Evolutionary conservation across 2,329 filamentous ascomycete genomes (phyloP).

Genomic region (Stemphylium vesicarium): DNA sequence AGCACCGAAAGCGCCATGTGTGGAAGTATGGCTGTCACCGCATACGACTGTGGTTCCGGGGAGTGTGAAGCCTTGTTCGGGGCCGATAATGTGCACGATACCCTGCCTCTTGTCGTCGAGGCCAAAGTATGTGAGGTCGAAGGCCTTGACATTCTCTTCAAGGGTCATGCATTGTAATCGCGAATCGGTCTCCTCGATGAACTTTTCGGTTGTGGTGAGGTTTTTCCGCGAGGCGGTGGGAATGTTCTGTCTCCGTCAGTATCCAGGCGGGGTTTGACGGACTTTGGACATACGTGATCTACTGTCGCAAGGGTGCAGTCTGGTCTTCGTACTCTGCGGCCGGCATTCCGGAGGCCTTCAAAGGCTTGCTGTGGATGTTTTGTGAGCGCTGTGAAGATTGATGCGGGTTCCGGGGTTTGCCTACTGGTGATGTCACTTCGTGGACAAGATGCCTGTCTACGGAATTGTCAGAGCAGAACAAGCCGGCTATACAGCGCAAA

Average conservation of each 20-base stretch:
- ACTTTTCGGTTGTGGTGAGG: slow-evolving; percentile 91
- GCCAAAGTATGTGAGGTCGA: slow-evolving; percentile 96
- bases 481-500: not conserved
- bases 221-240: slow-evolving; percentile 89
- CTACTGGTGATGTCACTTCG: slow-evolving; percentile 94
- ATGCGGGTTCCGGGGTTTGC: slow-evolving; percentile 20
- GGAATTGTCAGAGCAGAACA: slow-evolving; percentile 29
- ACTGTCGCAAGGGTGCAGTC: slow-evolving; percentile 97
- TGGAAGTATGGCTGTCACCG: slow-evolving; percentile 97
- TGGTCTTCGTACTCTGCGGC: slow-evolving; percentile 84
- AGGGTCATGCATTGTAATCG: slow-evolving; percentile 92
- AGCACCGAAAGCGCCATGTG: slow-evolving; percentile 93
- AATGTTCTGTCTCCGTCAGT: slow-evolving; percentile 71
- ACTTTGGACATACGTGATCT: slow-evolving; percentile 77
- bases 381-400: slow-evolving; percentile 16
- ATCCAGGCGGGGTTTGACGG: not conserved
- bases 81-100: slow-evolving; percentile 97
- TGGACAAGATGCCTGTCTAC: slow-evolving; percentile 93
- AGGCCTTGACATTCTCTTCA: slow-evolving; percentile 96
- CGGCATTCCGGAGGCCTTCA: slow-evolving; percentile 89
- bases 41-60: slow-evolving; percentile 97
- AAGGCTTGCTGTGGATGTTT: slow-evolving; percentile 78
- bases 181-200: slow-evolving; percentile 94
- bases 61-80: slow-evolving; percentile 97
- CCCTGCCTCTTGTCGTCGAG: slow-evolving; percentile 95